Evolutionary conservation across 208 protist species (phyloP), one percentile per base, ranked within the genome.

Genomic region (Trypanosoma caninum): DNA sequence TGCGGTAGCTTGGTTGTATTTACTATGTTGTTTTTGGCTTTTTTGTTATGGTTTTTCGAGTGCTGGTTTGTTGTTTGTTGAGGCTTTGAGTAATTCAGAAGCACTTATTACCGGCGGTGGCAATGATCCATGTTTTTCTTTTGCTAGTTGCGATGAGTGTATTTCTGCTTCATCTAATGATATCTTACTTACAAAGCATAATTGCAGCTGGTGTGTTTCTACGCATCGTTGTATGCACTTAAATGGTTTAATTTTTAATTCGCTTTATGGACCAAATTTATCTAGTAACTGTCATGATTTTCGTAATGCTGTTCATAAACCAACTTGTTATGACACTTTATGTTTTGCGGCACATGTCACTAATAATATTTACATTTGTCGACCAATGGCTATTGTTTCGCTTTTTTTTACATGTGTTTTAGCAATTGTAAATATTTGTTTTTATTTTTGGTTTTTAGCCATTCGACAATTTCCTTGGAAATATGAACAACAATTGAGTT

Each of bases 301-400:
- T 35, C 72, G 75, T 31, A 61, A 79, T 44, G 61, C 55, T 9
- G 42, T 58, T 35, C 34, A 72, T 41, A 79, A 79, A 33, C 47
- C 69, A 18, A 55, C 38, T 2, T 87, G 80, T 64, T 67, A 76
- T 0, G 80, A 87, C 44, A 87, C 81, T 76, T 63, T 31, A 7
- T 87, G 80, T 38, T 14, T 38, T 22, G 80, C 76, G 3, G 71
- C 80, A 20, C 46, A 56, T 30, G 76, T 65, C 13, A 83, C 80
- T 5, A 81, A 83, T 68, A 87, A 87, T 42, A 83, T 82, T 67
- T 87, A 87, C 61, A 75, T 87, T n/a, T 87, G 80, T 58, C 76
- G 80, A 8, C 58, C 61, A 3, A 41, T 52, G 5, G 40, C 69
- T 14, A 67, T 83, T 51, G 23, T 70, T 6, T 59, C 66, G 5